Conservation (phyloP, 116 monocot species). For the Cymodocea nodosa region DNA sequence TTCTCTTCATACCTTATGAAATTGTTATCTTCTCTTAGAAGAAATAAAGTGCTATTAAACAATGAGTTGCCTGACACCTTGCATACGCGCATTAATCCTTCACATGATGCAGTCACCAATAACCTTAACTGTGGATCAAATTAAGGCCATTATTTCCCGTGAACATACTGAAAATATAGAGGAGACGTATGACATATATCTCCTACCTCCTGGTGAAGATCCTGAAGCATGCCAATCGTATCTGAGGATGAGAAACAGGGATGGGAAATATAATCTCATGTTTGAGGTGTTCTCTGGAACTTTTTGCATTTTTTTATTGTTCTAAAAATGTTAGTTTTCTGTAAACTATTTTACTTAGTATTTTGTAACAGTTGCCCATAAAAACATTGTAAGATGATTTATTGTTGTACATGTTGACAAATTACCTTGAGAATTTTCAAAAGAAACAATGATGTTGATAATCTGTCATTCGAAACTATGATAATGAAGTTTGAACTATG, state of each 20-base stretch:
- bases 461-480: no score
- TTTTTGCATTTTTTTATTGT: neutral
- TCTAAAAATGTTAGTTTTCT: neutral
- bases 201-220: slow-evolving; percentile 99
- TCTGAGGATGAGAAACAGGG: slow-evolving; percentile 97
- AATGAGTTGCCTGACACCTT: neutral
- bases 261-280: slow-evolving; percentile 99
- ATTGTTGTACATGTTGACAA: no score
- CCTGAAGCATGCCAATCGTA: slow-evolving; percentile 98
- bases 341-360: no score
- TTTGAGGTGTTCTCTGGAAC: slow-evolving; percentile 57
- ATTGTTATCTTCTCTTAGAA: neutral
- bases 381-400: no score
- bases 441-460: no score
- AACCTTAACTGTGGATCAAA: slow-evolving; percentile 48
- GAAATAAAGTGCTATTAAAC: neutral
- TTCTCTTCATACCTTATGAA: neutral
- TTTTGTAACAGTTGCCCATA: no score
- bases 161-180: slow-evolving; percentile 65
- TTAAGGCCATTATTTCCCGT: slow-evolving; percentile 56
- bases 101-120: slow-evolving; percentile 49
- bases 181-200: slow-evolving; percentile 98
- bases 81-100: neutral
- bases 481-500: no score
- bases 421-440: no score